These are phyloP conservation scores for Epichloe sibirici DNA, from an alignment of 2,329 filamentous ascomycete species.

Conservation along the genomic window DNA sequence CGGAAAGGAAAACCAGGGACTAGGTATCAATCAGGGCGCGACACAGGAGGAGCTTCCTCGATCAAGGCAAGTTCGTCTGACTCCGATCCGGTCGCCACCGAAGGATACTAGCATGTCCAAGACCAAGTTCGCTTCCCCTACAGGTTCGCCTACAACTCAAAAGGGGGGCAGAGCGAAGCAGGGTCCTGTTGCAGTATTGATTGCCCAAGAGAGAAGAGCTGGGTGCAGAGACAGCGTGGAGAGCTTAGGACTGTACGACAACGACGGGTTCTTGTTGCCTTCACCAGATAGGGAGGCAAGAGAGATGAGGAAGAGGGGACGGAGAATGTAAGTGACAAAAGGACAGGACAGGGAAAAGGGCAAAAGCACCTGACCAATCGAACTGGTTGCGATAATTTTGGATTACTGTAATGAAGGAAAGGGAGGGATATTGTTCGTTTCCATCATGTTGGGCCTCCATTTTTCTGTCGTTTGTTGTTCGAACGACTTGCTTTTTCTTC, in stretches of 20 bases:
- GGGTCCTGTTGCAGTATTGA: slow-evolving; percentile 16
- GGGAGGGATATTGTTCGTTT: neutral
- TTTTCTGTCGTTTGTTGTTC: neutral
- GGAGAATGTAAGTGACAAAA: neutral
- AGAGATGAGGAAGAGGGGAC: neutral
- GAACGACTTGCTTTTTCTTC: neutral
- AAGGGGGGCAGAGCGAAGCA: slow-evolving; percentile 12
- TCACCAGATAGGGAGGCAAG: slow-evolving; percentile 25
- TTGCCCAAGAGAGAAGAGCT: slow-evolving; percentile 12
- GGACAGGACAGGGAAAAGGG: neutral
- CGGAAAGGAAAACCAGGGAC: slow-evolving; percentile 19
- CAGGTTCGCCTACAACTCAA: neutral
- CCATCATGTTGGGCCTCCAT: neutral
- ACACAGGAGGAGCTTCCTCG: slow-evolving; percentile 8
- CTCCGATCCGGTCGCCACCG: neutral
- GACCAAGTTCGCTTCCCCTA: neutral
- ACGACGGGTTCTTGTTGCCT: slow-evolving; percentile 31
- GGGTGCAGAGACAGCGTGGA: slow-evolving; percentile 20
- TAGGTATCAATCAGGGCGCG: slow-evolving; percentile 7
- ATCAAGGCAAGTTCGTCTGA: slow-evolving; percentile 8
- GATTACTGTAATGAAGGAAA: neutral
- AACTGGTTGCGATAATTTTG: too few relatives aligned
- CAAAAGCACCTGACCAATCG: neutral
- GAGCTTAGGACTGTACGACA: slow-evolving; percentile 31
- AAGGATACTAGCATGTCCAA: neutral